Percentiles rank a stretch among this genome's conserved stretches.
These are phyloP conservation scores for Graphilbum sp. DNA, from an alignment of 2,329 filamentous ascomycete genomes.

Conservation along the genomic window DNA sequence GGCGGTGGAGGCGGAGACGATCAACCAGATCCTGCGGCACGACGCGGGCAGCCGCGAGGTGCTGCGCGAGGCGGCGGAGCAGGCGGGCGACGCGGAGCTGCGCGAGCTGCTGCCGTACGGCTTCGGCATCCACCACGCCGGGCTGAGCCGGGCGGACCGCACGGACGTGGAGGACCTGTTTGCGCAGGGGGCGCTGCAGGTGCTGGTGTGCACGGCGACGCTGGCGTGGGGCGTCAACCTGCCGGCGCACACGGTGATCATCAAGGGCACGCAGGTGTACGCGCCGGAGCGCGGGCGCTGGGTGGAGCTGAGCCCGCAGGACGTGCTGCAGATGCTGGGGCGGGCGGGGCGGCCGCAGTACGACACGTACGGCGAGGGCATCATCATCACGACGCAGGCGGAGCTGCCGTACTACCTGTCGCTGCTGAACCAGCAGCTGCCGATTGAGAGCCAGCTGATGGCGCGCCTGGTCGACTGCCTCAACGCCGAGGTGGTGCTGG, in stretches of 20 bases:
- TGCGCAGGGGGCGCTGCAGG: constrained; percentile 76
- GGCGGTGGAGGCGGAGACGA: constrained; percentile 90
- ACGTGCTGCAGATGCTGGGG: constrained; percentile 96
- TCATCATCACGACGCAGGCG: constrained; percentile 89
- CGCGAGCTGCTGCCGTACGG: constrained; percentile 93
- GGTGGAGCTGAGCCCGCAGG: constrained; percentile 94
- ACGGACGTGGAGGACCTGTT: constrained; percentile 93
- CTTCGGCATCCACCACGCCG: constrained; percentile 95
- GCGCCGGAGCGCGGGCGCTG: constrained; percentile 97
- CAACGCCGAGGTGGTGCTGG: constrained; percentile 89
- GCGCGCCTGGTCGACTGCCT: constrained; percentile 89
- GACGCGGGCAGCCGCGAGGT: constrained; percentile 87
- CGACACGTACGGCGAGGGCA: constrained; percentile 94
- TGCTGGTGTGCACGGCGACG: constrained; percentile 94
- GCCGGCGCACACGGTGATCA: constrained; percentile 94
- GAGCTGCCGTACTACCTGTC: constrained; percentile 98
- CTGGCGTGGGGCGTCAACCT: constrained; percentile 98
- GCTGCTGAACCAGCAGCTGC: constrained; percentile 88
- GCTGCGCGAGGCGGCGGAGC: constrained; percentile 66
- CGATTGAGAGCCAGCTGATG: constrained; percentile 91
- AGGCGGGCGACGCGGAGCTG: constrained; percentile 69
- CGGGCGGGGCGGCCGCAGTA: constrained; percentile 93
- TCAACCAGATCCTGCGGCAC: constrained; percentile 83
- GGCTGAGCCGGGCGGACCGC: constrained; percentile 90
- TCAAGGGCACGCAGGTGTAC: constrained; percentile 96